A percentile compares a stretch with the other conserved stretches of the same genome.
Conservation (phyloP, 305 asterid species). For the Nicotiana rustica region DNA sequence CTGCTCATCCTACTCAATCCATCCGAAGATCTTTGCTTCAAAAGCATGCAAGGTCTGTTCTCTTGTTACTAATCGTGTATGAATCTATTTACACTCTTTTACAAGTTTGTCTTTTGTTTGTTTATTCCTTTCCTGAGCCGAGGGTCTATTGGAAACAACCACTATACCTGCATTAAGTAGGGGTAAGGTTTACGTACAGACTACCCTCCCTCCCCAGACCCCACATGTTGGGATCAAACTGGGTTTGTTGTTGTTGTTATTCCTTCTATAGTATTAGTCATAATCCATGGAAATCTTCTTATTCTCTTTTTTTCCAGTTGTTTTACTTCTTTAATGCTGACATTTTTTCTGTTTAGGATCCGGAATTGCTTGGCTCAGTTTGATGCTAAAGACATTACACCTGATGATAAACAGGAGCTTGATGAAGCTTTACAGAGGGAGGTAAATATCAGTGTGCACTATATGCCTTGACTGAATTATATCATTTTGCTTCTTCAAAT, state of each 20-base stretch:
- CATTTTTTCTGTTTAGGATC: conserved; percentile 60
- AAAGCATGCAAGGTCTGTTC: conserved; percentile 84
- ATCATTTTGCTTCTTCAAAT: conserved; percentile 9
- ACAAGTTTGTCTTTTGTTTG: conserved; percentile 1
- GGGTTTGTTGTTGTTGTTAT: background rate
- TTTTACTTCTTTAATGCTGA: conserved; percentile 24
- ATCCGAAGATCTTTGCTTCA: conserved; percentile 94
- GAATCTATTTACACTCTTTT: background rate
- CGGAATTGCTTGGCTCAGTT: conserved; percentile 85
- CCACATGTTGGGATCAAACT: no score
- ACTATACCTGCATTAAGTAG: no score
- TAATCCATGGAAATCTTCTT: background rate
- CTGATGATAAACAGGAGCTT: conserved; percentile 93
- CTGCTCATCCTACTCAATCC: conserved; percentile 99
- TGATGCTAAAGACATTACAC: conserved; percentile 82
- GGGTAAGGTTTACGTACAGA: no score
- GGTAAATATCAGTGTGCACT: conserved; percentile 50
- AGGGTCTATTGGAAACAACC: no score
- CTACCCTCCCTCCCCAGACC: no score
- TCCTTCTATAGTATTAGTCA: conserved; percentile 16
- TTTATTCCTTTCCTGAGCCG: background rate
- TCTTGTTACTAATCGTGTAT: no score
- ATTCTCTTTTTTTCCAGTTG: conserved; percentile 25
- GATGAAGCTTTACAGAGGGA: conserved; percentile 96
- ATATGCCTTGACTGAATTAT: background rate